phyloP scores from a whole-genome alignment of 257 asterid species.

The Catharanthus roseus region DNA sequence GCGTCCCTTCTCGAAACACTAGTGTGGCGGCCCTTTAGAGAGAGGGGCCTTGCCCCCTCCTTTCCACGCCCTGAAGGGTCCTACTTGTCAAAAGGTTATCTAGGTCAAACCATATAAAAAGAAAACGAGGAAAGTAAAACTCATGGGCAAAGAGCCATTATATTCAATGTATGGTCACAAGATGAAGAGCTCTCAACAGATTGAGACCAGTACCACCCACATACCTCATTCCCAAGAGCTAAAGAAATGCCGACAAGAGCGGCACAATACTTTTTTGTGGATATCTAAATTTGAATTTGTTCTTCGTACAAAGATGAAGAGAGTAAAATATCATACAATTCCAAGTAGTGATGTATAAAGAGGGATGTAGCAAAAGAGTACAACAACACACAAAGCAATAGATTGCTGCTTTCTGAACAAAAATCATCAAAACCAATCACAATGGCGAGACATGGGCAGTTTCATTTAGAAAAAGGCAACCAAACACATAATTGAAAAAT shows the following conservation, averaged over 20 bases:
- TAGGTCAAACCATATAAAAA: too few relatives aligned
- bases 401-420: not conserved
- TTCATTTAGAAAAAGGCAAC: conserved; percentile 89
- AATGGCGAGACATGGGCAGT: conserved; percentile 63
- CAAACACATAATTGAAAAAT: conserved; percentile 72
- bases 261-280: too few relatives aligned
- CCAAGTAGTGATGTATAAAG: too few relatives aligned
- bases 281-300: not conserved
- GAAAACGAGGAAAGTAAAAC: too few relatives aligned
- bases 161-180: not conserved
- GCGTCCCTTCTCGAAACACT: too few relatives aligned
- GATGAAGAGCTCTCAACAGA: not conserved
- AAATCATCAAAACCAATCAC: conserved; percentile 15
- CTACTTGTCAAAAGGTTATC: too few relatives aligned
- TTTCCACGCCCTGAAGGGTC: not conserved
- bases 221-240: not conserved
- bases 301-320: too few relatives aligned
- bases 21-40: too few relatives aligned
- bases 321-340: too few relatives aligned
- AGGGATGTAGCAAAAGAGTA: not conserved
- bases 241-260: not conserved
- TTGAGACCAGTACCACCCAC: not conserved
- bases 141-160: too few relatives aligned
- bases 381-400: not conserved
- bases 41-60: too few relatives aligned